Evolutionary conservation across 352 stramenopile genomes (phyloP), one percentile per base, ranked within the genome.

Genomic region (Phytophthora ramorum): DNA sequence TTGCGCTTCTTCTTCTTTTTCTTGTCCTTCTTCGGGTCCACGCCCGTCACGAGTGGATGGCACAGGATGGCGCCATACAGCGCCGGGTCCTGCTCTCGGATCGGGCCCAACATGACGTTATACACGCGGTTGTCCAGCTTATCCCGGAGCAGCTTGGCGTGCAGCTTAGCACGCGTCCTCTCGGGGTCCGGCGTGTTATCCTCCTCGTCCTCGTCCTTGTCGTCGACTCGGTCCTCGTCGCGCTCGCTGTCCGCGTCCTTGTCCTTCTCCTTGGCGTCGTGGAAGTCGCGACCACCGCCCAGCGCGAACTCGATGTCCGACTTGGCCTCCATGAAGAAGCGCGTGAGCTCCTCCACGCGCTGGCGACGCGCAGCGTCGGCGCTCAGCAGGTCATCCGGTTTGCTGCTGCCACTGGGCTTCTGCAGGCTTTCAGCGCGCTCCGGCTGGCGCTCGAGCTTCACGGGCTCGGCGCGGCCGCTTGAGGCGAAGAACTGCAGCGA

Each of bases 261-360:
- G 26, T 91, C 83, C 24, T 87, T 87, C 34, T 92, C 84, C 35
- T 89, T 90, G 9, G 67, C 46, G 38, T 94, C 87, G 19, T 85
- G 81, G 49, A 88, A 88, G 26, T 92, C 85, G 7, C 83, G 75
- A 2, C 78, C 83, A 17, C 85, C 81, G 34, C 88, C 87, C 8
- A 95, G 64, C 10, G 86, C 86, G 74, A 96, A 96, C 58, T 96
- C 88, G 56, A 96, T 96, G 55, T 96, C 89, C 20, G 87, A 95
- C 59, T 95, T 96, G 55, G 87, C 85, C 58, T 96, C 89, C 87
- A 96, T 95, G 55, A 96, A 96, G 67, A 96, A 96, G 1, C 89
- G 75, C 47, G 89, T 95, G 32, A 96, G 75, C 56, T 96, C 89
- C 66, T 96, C 89, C 6, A 96, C 89, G 35, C 87, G 85, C 65